These are phyloP conservation scores for Beauveria rudraprayagi DNA, from an alignment of 2,329 filamentous ascomycete genomes.

Conservation along the genomic window DNA sequence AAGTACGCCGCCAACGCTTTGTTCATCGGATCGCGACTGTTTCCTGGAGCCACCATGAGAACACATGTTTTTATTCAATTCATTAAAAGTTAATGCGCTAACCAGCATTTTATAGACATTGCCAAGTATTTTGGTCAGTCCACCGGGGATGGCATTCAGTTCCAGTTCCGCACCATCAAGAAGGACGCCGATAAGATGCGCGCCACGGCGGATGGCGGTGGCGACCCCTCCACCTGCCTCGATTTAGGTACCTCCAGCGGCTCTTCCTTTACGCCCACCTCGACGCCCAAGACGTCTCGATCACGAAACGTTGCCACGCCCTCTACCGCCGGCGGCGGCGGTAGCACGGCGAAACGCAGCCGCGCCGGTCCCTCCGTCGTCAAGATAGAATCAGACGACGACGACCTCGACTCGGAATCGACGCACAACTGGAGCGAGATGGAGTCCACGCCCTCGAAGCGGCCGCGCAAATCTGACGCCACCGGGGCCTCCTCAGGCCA, in stretches of 20 bases:
- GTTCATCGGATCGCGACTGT: neutral
- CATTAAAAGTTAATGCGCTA: neutral
- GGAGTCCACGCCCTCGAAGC: conserved; percentile 32
- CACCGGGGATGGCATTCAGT: conserved; percentile 49
- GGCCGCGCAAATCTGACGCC: conserved; percentile 19
- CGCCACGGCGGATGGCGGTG: conserved; percentile 33
- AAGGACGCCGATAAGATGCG: conserved; percentile 41
- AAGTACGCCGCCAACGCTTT: conserved; percentile 26
- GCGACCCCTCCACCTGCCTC: conserved; percentile 37
- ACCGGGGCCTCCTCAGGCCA: conserved; percentile 13
- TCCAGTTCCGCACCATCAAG: conserved; percentile 51
- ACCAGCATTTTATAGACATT: conserved; percentile 37
- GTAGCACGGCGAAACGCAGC: conserved; percentile 7
- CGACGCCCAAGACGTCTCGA: conserved; percentile 17
- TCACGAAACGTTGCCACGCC: conserved; percentile 17
- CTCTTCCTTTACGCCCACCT: conserved; percentile 21
- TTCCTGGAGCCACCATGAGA: neutral
- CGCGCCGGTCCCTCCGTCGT: conserved; percentile 13
- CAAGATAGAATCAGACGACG: conserved; percentile 16
- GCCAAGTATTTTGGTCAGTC: conserved; percentile 52
- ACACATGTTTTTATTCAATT: neutral
- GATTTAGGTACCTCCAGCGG: conserved; percentile 19
- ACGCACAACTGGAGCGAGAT: conserved; percentile 22
- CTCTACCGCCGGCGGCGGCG: conserved; percentile 19
- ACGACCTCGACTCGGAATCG: conserved; percentile 21